Percentiles rank a stretch among this genome's conserved stretches.
phyloP scores from a whole-genome alignment of 2,329 filamentous ascomycete species.

The Karstenula rhodostoma region DNA sequence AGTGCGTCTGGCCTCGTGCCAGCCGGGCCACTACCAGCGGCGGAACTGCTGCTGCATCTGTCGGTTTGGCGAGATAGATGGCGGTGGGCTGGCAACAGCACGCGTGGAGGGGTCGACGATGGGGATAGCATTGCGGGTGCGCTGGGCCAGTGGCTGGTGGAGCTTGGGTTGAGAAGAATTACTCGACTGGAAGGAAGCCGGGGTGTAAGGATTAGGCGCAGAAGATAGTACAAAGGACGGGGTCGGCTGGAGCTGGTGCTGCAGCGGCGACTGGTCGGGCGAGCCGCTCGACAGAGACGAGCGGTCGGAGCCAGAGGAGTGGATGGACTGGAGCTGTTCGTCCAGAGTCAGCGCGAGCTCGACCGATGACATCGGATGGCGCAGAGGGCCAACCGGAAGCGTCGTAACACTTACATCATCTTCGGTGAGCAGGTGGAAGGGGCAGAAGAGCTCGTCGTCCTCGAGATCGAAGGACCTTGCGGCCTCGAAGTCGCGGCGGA shows the following conservation, averaged over 20 bases:
- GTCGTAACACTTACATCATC: slow-evolving; percentile 73
- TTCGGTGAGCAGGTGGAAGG: slow-evolving; percentile 84
- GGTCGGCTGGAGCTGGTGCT: slow-evolving; percentile 77
- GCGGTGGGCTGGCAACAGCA: slow-evolving; percentile 87
- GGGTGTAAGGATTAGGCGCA: slow-evolving; percentile 63
- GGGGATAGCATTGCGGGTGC: slow-evolving; percentile 92
- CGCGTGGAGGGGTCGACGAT: slow-evolving; percentile 97
- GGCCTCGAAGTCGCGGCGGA: slow-evolving; percentile 88
- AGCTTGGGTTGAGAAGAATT: slow-evolving; percentile 74
- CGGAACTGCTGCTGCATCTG: slow-evolving; percentile 66
- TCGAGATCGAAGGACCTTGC: slow-evolving; percentile 94
- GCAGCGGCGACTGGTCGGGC: slow-evolving; percentile 87
- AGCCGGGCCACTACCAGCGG: slow-evolving; percentile 56
- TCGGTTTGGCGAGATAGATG: slow-evolving; percentile 70
- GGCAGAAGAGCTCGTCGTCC: slow-evolving; percentile 96
- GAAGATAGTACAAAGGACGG: slow-evolving; percentile 76
- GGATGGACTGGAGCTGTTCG: slow-evolving; percentile 84
- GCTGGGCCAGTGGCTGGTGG: slow-evolving; percentile 88
- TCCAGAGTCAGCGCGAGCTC: slow-evolving; percentile 42
- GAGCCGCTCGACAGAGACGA: slow-evolving; percentile 95
- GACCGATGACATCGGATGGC: slow-evolving; percentile 35
- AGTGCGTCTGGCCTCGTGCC: slow-evolving; percentile 43
- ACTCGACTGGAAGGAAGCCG: slow-evolving; percentile 67
- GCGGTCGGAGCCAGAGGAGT: slow-evolving; percentile 87
- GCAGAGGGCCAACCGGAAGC: slow-evolving; percentile 30